A percentile compares a stretch with the other conserved stretches of the same genome.
Conservation (phyloP, 306 rosid species). For the Vigna angularis region DNA sequence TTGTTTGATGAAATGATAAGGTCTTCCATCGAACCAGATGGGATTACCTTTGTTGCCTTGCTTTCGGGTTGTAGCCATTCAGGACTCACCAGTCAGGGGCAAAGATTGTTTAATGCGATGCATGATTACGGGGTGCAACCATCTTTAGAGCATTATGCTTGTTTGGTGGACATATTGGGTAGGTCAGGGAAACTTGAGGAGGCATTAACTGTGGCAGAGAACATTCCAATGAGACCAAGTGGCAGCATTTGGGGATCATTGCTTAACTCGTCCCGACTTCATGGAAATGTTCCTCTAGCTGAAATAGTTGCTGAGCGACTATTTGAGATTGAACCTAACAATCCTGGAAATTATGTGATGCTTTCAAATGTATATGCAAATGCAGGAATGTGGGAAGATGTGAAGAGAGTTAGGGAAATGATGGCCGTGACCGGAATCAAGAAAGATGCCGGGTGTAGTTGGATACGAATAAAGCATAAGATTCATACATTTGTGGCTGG, state of each 20-base stretch:
- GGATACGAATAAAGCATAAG: conserved; percentile 56
- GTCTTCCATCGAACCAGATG: conserved; percentile 53
- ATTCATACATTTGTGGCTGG: conserved; percentile 64
- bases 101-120: conserved; percentile 52
- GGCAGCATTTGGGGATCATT: conserved; percentile 69
- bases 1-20: conserved; percentile 56
- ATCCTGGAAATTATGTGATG: conserved; percentile 67
- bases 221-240: conserved; percentile 65
- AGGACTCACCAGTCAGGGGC: conserved; percentile 54
- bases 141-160: conserved; percentile 63
- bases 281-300: conserved; percentile 55
- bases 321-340: conserved; percentile 59
- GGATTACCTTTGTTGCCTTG: conserved; percentile 58
- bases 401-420: conserved; percentile 59
- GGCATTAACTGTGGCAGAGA: conserved; percentile 50
- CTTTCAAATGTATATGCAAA: conserved; percentile 68
- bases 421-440: conserved; percentile 57
- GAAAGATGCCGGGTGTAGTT: conserved; percentile 68
- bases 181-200: conserved; percentile 57
- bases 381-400: conserved; percentile 61
- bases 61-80: conserved; percentile 69
- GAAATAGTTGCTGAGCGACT: conserved; percentile 51
- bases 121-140: conserved; percentile 52
- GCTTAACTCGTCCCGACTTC: conserved; percentile 60
- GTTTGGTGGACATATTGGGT: conserved; percentile 60